Percentiles rank a stretch among this genome's conserved stretches.
Conservation (phyloP, 2,329 filamentous ascomycete species). For the Colletotrichum agaves region DNA sequence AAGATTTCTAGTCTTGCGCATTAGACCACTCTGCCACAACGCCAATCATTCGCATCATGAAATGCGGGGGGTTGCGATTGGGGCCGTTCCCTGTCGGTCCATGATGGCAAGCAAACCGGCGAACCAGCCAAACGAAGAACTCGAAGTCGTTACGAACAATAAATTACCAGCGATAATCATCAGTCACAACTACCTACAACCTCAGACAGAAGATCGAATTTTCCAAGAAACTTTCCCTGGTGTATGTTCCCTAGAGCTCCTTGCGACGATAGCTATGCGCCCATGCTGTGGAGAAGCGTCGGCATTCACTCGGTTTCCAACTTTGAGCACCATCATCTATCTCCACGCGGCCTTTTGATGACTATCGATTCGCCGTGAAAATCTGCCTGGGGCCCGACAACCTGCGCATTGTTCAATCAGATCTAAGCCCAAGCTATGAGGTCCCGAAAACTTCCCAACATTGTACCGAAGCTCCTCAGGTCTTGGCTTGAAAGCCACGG, state of each 20-base stretch:
- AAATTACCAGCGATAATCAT: too few relatives aligned
- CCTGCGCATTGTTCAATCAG: conserved; percentile 26
- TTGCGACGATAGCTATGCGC: conserved; percentile 8
- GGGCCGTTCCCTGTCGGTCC: too few relatives aligned
- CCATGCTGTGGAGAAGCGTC: conserved; percentile 28
- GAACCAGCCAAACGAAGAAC: too few relatives aligned
- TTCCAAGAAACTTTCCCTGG: too few relatives aligned
- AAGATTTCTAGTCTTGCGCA: conserved; percentile 32
- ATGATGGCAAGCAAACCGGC: too few relatives aligned
- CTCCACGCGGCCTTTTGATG: neutral
- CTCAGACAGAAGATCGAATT: too few relatives aligned
- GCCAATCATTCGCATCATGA: neutral
- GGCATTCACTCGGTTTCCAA: conserved; percentile 28
- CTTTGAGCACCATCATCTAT: neutral
- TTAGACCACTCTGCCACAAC: conserved; percentile 31
- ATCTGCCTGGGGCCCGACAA: neutral
- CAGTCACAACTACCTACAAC: too few relatives aligned
- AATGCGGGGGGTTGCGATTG: too few relatives aligned
- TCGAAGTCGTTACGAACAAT: too few relatives aligned
- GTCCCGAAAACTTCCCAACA: neutral
- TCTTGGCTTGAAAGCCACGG: neutral
- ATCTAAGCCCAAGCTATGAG: neutral
- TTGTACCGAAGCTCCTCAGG: neutral
- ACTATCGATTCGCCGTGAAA: neutral
- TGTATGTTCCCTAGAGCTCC: neutral